Percentiles rank a stretch among this genome's conserved stretches.
phyloP scores from a whole-genome alignment of 306 rosid genomes.

The Quercus robur region DNA sequence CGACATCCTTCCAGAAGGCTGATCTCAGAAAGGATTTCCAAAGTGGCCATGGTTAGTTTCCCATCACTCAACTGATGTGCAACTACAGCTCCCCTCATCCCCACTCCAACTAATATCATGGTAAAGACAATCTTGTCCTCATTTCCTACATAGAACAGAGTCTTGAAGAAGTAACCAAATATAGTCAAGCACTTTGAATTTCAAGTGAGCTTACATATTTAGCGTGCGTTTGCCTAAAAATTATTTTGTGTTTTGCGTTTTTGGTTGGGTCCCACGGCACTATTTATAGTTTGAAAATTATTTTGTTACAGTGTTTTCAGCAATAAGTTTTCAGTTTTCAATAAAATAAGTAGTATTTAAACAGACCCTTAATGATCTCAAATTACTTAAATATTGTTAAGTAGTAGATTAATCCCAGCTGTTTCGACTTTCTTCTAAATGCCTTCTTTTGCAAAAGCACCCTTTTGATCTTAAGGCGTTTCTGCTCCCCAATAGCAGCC shows the following conservation, averaged over 20 bases:
- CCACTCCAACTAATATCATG: not conserved
- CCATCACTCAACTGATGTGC: not conserved
- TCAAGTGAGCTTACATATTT: not conserved
- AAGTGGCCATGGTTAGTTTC: not conserved
- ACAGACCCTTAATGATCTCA: not conserved
- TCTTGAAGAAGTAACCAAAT: not conserved
- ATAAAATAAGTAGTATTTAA: too few species aligned
- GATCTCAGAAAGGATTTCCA: not conserved
- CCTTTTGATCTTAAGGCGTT: slow-evolving; percentile 91
- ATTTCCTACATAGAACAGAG: not conserved
- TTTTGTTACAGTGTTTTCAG: too few species aligned
- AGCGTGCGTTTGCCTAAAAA: too few species aligned
- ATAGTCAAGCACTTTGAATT: not conserved
- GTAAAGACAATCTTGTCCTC: not conserved
- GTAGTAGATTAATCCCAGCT: slow-evolving; percentile 63
- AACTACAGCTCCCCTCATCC: not conserved
- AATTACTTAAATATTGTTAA: not conserved
- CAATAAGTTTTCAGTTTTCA: too few species aligned
- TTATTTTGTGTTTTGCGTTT: too few species aligned
- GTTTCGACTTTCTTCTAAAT: slow-evolving; percentile 68
- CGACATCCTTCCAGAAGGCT: not conserved
- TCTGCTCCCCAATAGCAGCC: slow-evolving; percentile 91
- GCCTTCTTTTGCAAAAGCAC: slow-evolving; percentile 76
- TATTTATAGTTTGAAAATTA: too few species aligned
- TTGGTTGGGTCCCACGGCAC: too few species aligned